These are phyloP conservation scores for Eimeria sp. DNA, from an alignment of 169 alveolate genomes.

Conservation along the genomic window DNA sequence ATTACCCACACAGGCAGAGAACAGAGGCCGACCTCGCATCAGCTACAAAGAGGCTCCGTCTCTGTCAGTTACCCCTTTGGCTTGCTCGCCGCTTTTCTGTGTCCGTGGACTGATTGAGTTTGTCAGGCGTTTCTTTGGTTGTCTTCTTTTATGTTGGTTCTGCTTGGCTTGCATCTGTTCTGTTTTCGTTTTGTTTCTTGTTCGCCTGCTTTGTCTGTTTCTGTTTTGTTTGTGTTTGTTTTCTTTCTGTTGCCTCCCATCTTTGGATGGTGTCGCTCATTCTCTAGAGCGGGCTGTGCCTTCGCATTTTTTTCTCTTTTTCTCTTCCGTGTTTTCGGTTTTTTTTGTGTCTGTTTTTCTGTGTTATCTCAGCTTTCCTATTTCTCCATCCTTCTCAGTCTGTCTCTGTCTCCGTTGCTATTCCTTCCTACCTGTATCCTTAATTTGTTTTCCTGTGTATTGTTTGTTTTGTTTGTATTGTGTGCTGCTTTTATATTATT, in stretches of 20 bases:
- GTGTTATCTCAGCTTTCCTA: no score
- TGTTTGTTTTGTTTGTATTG: neutral
- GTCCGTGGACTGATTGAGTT: no score
- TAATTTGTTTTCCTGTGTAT: neutral
- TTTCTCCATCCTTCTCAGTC: no score
- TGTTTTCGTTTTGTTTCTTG: no score
- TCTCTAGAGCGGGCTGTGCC: neutral
- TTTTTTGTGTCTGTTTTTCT: no score
- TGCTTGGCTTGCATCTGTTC: neutral
- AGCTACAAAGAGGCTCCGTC: slow-evolving; percentile 4
- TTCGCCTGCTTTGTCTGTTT: no score
- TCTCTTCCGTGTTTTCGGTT: neutral
- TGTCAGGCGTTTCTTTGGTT: neutral
- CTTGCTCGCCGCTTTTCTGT: no score
- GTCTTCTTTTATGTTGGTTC: neutral
- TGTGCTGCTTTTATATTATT: neutral
- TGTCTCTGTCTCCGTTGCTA: neutral
- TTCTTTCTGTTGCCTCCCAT: neutral
- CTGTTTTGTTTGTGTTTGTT: no score
- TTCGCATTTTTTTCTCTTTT: neutral
- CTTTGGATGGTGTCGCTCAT: neutral
- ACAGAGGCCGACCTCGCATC: neutral
- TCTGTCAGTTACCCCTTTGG: neutral
- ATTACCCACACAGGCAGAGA: slow-evolving; percentile 48
- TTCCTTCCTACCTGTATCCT: neutral